Percentiles rank a stretch among this genome's conserved stretches.
phyloP scores from a whole-genome alignment of 768 basidiomycete genomes.

The Pluteus cervinus region DNA sequence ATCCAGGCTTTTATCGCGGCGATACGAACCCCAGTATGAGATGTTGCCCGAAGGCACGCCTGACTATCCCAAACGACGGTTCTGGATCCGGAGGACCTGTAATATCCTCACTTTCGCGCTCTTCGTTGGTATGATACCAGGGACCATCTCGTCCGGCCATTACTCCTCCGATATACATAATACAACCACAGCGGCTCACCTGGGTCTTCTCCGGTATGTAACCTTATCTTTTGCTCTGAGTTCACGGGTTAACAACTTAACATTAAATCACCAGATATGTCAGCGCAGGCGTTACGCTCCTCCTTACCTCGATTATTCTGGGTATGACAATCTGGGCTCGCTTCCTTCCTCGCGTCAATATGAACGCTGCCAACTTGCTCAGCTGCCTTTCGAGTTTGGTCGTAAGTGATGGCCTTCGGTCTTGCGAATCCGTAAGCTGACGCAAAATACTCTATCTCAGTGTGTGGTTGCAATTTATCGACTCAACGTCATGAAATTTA shows the following conservation, averaged over 20 bases:
- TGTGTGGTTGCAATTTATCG: constrained; percentile 31
- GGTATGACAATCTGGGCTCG: constrained; percentile 14
- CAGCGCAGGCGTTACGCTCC: constrained; percentile 10
- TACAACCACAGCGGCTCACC: no score
- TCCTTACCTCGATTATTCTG: constrained; percentile 7
- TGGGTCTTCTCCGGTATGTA: no score
- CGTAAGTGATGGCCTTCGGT: constrained; percentile 19
- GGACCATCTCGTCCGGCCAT: constrained; percentile 25
- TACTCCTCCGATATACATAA: no score
- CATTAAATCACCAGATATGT: constrained; percentile 16
- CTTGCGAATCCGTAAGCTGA: not conserved
- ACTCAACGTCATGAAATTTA: constrained; percentile 30
- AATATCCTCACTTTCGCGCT: constrained; percentile 14
- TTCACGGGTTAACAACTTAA: no score
- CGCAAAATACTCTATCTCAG: constrained; percentile 12
- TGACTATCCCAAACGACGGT: constrained; percentile 24
- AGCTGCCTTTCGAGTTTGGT: constrained; percentile 19
- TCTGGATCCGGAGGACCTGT: constrained; percentile 23
- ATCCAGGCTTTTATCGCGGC: no score
- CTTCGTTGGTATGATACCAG: no score
- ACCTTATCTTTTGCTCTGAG: no score
- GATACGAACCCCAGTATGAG: constrained; percentile 11
- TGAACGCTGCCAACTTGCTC: constrained; percentile 14
- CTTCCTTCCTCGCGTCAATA: constrained; percentile 19
- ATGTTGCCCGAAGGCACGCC: constrained; percentile 19